Evolutionary conservation across 192 early-diverging fungal genomes (phyloP), one percentile per base, ranked within the genome.

Genomic region (Coemansia sp.): DNA sequence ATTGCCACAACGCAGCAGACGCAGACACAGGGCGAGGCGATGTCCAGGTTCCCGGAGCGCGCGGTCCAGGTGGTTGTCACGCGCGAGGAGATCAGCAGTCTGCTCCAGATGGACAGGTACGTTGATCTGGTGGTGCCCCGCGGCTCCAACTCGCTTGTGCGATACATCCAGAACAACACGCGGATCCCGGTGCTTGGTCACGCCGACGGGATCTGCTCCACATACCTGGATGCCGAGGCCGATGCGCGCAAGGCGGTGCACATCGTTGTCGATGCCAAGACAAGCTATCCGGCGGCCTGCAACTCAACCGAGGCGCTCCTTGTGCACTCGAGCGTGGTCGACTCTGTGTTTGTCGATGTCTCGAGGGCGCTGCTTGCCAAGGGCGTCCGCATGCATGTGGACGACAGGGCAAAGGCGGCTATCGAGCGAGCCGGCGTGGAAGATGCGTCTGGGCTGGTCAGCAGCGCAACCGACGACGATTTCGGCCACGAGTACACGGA

Each of bases 101-200:
- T 99, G 60, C 82, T 99, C 61, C 88, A 91, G 47, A 83, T 92
- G 82, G 98, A 98, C 78, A 75, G 86, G 59, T 97, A 94, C 69
- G 94, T 99, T 61, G 98, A 99, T 74, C 66, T 99, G 68, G 96
- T 96, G 13, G 93, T 99, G 72, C 98, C 98, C 4, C 83, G 98
- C 49, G 98, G 98, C 16, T 93, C 92, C 60, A 97, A 95, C 68
- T 83, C 88, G 56, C 84, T 99, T 53, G 96, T 99, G 48, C 88
- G 90, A 41, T 88, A 94, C 74, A 93, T 99, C 56, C 93, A 97
- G 74, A 91, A 90, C 59, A 90, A 91, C 74, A 98, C 97, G 15
- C 92, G 97, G 58, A 99, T 99, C 66, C 98, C 98, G 32, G 98
- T 99, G n/a, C 86, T 99, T 37, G 98, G 98, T 50, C 98, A 99